phyloP scores from a whole-genome alignment of 116 monocot species.

The Zostera marina region DNA sequence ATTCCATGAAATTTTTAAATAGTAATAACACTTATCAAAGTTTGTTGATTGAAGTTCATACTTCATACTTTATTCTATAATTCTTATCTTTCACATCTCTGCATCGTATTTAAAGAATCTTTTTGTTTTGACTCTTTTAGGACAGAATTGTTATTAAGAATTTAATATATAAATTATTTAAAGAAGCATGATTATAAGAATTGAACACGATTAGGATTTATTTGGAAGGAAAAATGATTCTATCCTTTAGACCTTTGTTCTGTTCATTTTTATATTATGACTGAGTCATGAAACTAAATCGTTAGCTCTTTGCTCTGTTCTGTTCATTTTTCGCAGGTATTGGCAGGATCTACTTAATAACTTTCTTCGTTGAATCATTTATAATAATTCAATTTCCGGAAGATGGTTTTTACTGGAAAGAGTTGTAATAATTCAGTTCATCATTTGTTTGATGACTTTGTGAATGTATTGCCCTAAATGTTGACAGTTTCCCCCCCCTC shows the following conservation, averaged over 20 bases:
- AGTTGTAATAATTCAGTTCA: not conserved
- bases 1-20: too few species aligned
- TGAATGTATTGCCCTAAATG: not conserved
- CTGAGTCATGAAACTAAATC: not conserved
- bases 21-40: too few species aligned
- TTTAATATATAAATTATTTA: too few species aligned
- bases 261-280: not conserved
- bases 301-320: not conserved
- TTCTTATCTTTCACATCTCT: too few species aligned
- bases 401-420: not conserved
- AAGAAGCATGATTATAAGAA: too few species aligned
- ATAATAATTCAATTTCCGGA: not conserved
- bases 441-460: not conserved
- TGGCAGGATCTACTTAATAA: not conserved
- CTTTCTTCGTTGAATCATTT: not conserved
- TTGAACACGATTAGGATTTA: too few species aligned
- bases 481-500: not conserved
- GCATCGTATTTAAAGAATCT: too few species aligned
- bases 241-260: not conserved
- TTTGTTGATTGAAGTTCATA: too few species aligned
- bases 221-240: not conserved
- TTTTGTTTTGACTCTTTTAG: too few species aligned
- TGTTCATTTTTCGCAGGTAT: not conserved
- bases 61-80: too few species aligned
- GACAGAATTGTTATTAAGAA: too few species aligned